Percentiles rank a stretch among this genome's conserved stretches.
These are phyloP conservation scores for Elsinoe australis DNA, from an alignment of 2,329 filamentous ascomycete genomes.

Conservation along the genomic window DNA sequence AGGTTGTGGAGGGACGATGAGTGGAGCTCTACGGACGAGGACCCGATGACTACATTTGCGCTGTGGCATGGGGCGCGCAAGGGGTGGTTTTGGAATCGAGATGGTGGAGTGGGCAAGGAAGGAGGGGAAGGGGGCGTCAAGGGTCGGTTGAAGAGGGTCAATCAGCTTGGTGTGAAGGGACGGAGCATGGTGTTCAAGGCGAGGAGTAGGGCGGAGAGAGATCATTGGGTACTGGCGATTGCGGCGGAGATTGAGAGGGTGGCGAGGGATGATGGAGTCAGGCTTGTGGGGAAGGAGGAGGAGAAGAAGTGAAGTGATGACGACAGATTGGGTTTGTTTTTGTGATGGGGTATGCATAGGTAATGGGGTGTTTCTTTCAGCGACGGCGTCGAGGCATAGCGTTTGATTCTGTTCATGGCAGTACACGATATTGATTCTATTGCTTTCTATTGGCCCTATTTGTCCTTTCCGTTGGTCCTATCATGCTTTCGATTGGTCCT, in stretches of 20 bases:
- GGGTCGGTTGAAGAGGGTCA: slow-evolving; percentile 51
- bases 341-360: neutral
- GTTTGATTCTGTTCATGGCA: too few species aligned
- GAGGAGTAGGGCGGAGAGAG: slow-evolving; percentile 55
- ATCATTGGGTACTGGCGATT: slow-evolving; percentile 61
- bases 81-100: slow-evolving; percentile 44
- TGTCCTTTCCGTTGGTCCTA: too few species aligned
- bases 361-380: too few species aligned
- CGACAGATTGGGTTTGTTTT: neutral
- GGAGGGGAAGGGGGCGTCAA: slow-evolving; percentile 29
- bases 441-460: too few species aligned
- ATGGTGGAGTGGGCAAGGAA: slow-evolving; percentile 23
- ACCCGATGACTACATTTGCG: slow-evolving; percentile 60
- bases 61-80: slow-evolving; percentile 55
- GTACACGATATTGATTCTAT: too few species aligned
- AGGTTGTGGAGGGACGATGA: slow-evolving; percentile 53
- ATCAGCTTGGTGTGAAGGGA: slow-evolving; percentile 53
- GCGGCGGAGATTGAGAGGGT: slow-evolving; percentile 58
- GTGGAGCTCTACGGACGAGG: slow-evolving; percentile 56
- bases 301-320: too few species aligned
- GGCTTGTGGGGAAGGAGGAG: slow-evolving; percentile 30
- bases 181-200: slow-evolving; percentile 59
- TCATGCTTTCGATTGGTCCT: too few species aligned
- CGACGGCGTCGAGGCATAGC: neutral
- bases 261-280: slow-evolving; percentile 45